phyloP scores from a whole-genome alignment of 2,329 filamentous ascomycete genomes.

The Monosporascus cannonballus region DNA sequence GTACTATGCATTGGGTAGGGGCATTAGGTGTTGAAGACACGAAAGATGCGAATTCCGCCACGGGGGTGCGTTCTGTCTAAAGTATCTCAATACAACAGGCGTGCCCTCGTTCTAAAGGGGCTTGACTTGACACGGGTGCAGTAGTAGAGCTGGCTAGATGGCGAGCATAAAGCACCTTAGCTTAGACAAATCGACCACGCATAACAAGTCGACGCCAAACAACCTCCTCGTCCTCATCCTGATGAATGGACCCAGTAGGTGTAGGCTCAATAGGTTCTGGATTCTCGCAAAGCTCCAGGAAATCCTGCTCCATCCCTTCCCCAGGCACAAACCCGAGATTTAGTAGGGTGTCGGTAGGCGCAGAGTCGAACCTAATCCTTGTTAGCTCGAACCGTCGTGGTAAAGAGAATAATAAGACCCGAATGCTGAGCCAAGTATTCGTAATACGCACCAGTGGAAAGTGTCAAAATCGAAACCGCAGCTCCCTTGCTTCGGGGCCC shows the following conservation, averaged over 20 bases:
- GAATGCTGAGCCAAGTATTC: constrained; percentile 8
- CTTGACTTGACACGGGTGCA: not conserved
- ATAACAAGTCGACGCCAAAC: constrained; percentile 28
- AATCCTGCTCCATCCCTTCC: constrained; percentile 26
- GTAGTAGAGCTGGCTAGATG: not conserved
- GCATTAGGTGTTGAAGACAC: no score
- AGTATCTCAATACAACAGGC: no score
- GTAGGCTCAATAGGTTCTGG: constrained; percentile 25
- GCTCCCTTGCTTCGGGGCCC: not conserved
- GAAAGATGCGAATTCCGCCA: no score
- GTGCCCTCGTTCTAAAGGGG: no score
- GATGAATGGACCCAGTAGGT: constrained; percentile 16
- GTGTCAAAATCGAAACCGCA: not conserved
- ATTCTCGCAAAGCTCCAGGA: constrained; percentile 27
- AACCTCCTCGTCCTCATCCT: constrained; percentile 27
- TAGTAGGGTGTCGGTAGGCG: constrained; percentile 24
- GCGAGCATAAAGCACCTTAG: not conserved
- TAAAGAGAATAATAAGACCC: not conserved
- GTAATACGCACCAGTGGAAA: not conserved
- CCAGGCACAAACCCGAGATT: constrained; percentile 28
- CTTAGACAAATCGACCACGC: constrained; percentile 24
- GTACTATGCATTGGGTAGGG: no score
- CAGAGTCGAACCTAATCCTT: constrained; percentile 22
- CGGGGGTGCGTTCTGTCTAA: no score
- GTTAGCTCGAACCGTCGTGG: constrained; percentile 5